These are phyloP conservation scores for Neoboletus brunneissimus DNA, from an alignment of 768 basidiomycete genomes.

Conservation along the genomic window DNA sequence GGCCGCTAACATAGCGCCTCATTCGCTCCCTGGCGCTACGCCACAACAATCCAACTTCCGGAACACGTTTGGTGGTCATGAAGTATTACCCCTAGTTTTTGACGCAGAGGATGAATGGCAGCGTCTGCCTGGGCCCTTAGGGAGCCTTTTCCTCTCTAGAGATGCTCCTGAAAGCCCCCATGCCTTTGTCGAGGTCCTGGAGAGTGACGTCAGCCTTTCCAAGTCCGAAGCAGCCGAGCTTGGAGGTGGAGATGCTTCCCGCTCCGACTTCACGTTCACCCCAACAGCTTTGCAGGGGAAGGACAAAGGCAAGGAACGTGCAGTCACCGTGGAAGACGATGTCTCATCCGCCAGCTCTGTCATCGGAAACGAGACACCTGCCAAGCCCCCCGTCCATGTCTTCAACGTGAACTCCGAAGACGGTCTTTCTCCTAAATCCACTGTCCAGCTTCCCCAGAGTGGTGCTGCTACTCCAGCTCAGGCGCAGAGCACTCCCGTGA, in stretches of 20 bases:
- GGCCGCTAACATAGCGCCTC: constrained; percentile 31
- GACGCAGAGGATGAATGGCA: constrained; percentile 67
- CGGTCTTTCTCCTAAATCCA: constrained; percentile 15
- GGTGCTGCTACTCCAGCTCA: constrained; percentile 33
- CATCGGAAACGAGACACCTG: constrained; percentile 39
- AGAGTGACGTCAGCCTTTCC: constrained; percentile 38
- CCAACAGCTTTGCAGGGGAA: constrained; percentile 34
- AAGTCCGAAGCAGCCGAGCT: constrained; percentile 31
- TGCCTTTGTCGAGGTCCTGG: constrained; percentile 62
- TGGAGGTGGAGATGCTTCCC: constrained; percentile 33
- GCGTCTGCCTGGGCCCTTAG: constrained; percentile 42
- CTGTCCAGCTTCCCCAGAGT: constrained; percentile 12
- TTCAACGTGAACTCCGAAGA: constrained; percentile 38
- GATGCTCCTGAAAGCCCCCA: constrained; percentile 46
- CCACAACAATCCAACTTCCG: constrained; percentile 42
- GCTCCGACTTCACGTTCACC: constrained; percentile 21
- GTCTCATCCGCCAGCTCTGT: constrained; percentile 43
- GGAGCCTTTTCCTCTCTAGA: constrained; percentile 39
- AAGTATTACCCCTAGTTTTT: constrained; percentile 44
- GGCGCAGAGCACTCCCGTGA: constrained; percentile 42
- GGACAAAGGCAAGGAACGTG: constrained; percentile 45
- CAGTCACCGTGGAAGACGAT: constrained; percentile 31
- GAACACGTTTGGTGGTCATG: constrained; percentile 57
- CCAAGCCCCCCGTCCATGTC: constrained; percentile 64
- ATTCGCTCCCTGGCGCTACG: constrained; percentile 34